Base-by-base conservation (phyloP, 805 yeast species). In the Nadsonia fulvescens region DNA sequence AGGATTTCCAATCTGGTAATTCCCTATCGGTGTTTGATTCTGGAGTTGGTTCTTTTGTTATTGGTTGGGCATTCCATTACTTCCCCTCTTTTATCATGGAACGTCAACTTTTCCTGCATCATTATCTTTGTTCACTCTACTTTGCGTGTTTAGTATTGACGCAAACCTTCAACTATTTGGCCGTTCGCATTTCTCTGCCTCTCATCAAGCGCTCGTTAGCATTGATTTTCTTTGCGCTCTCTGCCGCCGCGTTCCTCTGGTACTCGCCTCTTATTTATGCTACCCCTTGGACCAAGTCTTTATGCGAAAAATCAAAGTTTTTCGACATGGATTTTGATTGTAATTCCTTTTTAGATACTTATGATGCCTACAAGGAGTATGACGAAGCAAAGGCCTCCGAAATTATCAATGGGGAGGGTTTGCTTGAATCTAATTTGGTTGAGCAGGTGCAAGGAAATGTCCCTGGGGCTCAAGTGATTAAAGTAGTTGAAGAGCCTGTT, bases 311-410 rank as follows among this genome's bases (percentile, higher is more conserved):
- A 22, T 56, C 83, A 23, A 67, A 68, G 52, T 48, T 67, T 38
- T 36, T 76, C 16, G 58, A 66, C 20, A 89, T 96, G 98, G 98
- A 89, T 59, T 89, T 70, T 46, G 75, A 73, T 43, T 89, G 99
- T 55, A 56, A 54, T 33, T 39, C 58, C 8, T 81, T 65, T 44
- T 41, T 49, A 18, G 51, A 42, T 11, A 30, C 36, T 12, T 30
- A 24, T 10, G 37, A 29, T 8, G 47, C 39, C 8, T 53, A 51
- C 35, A 30, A 28, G 16, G 30, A 25, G 13, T 40, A 37, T 20
- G 34, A 25, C 13, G 19, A 17, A 17, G n/a, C 19, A 17, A 17
- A n/a, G n/a, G n/a, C n/a, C n/a, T n/a, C n/a, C n/a, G n/a, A n/a
- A n/a, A n/a, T n/a, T n/a, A n/a, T n/a, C n/a, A n/a, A n/a, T n/a